Conservation (phyloP, 2,329 filamentous ascomycete genomes). For the Xylariomycetidae sp. region DNA sequence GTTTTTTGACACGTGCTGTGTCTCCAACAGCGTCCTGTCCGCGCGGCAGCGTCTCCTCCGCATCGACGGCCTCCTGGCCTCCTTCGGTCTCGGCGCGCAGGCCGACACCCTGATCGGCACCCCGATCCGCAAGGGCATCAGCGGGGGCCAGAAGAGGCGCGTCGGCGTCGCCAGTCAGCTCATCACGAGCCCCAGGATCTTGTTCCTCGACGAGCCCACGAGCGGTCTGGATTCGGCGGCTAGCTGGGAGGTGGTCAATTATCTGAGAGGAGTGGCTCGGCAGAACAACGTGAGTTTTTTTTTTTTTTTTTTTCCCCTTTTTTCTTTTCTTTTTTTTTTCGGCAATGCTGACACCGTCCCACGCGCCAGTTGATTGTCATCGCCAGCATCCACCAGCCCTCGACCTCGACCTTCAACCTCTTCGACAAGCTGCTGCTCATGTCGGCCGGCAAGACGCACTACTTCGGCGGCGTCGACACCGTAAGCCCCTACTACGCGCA, state of each 20-base stretch:
- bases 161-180: conserved; percentile 77
- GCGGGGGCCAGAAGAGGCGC: conserved; percentile 78
- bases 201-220: conserved; percentile 83
- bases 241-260: conserved; percentile 71
- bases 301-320: background rate
- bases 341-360: background rate
- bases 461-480: conserved; percentile 60
- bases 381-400: conserved; percentile 82
- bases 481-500: conserved; percentile 60
- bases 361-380: conserved; percentile 63
- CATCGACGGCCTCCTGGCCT: conserved; percentile 61
- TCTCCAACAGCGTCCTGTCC: conserved; percentile 29
- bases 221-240: conserved; percentile 77
- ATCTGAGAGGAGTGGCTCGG: conserved; percentile 62
- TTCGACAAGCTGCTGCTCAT: conserved; percentile 78
- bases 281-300: conserved; percentile 53
- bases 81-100: conserved; percentile 70
- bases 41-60: conserved; percentile 55
- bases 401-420: conserved; percentile 70
- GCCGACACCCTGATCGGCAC: conserved; percentile 73
- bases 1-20: too few relatives aligned
- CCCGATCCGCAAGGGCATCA: conserved; percentile 76
- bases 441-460: conserved; percentile 65
- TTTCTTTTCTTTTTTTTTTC: conserved; percentile 1
- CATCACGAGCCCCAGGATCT: conserved; percentile 72